These are phyloP conservation scores for Phalaenopsis aphrodite DNA, from an alignment of 106 monocot species.

Conservation along the genomic window DNA sequence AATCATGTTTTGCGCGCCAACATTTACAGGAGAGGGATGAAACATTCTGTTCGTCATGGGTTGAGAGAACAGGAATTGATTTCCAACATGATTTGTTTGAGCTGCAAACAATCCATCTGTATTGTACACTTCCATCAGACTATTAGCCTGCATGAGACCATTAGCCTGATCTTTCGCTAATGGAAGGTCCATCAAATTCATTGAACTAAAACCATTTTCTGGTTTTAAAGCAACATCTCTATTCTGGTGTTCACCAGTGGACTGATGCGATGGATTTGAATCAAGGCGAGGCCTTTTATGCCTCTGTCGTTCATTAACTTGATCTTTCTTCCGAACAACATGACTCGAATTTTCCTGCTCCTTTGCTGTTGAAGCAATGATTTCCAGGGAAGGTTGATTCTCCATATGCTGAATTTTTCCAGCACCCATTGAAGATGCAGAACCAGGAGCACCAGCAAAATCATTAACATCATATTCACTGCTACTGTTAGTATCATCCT, in stretches of 20 bases:
- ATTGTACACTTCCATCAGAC: constrained; percentile 3
- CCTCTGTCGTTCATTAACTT: constrained; percentile 18
- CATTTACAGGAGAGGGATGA: constrained; percentile 11
- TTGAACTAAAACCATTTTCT: constrained; percentile 31
- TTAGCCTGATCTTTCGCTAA: constrained; percentile 9
- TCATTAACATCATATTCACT: constrained; percentile 55
- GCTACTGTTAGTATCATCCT: constrained; percentile 51
- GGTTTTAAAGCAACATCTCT: constrained; percentile 13
- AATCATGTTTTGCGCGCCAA: constrained; percentile 26
- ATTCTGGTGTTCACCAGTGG: constrained; percentile 2
- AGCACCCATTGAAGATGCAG: constrained; percentile 32
- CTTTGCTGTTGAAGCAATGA: constrained; percentile 6
- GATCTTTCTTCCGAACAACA: constrained; percentile 11
- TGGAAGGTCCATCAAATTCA: constrained; percentile 28
- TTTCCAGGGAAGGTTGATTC: constrained; percentile 10
- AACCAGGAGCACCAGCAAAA: constrained; percentile 38
- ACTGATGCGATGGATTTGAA: constrained; percentile 8
- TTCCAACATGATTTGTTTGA: constrained; percentile 21
- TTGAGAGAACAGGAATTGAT: constrained; percentile 19
- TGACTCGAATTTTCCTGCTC: constrained; percentile 24
- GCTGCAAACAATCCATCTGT: constrained; percentile 14
- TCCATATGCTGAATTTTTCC: constrained; percentile 9
- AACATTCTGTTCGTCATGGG: constrained; percentile 12
- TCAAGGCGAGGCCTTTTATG: constrained; percentile 30
- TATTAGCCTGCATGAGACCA: constrained; percentile 9